Conservation (phyloP, 2,329 filamentous ascomycete species). For the Penicillium sp. region DNA sequence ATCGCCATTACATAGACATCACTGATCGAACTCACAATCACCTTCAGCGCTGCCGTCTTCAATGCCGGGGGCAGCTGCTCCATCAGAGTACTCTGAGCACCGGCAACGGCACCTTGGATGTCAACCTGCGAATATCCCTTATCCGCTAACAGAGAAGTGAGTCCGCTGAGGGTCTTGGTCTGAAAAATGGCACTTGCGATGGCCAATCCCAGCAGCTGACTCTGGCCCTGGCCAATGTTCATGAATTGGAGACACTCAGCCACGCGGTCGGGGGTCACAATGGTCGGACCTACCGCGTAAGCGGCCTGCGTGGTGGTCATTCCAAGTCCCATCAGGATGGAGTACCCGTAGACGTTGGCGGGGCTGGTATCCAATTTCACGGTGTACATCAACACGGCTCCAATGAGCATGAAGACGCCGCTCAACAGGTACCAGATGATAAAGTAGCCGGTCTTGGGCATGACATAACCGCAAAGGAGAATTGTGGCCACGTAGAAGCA, state of each 20-base stretch:
- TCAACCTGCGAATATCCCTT: not conserved
- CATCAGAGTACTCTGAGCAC: not conserved
- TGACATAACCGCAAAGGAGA: not conserved
- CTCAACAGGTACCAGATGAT: not conserved
- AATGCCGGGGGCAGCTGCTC: not conserved
- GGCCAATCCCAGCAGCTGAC: constrained; percentile 12
- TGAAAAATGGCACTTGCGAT: constrained; percentile 15
- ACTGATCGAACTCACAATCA: not conserved
- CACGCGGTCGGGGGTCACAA: not conserved
- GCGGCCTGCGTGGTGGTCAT: not conserved
- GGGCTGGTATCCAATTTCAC: not conserved
- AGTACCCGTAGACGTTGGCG: not conserved
- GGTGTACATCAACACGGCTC: not conserved
- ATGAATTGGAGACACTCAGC: constrained; percentile 8
- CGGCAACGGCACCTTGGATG: not conserved
- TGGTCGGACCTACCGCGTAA: not conserved
- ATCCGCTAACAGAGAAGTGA: not conserved
- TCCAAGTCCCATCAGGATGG: not conserved
- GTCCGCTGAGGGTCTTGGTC: not conserved
- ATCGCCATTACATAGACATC: not conserved
- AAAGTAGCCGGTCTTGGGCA: not conserved
- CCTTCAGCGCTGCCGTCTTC: not conserved
- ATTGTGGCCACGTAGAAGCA: not conserved
- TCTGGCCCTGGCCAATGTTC: constrained; percentile 11
- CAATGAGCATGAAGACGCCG: not conserved